Evolutionary conservation across 257 asterid genomes (phyloP).

Genomic region (Nicotiana knightiana): DNA sequence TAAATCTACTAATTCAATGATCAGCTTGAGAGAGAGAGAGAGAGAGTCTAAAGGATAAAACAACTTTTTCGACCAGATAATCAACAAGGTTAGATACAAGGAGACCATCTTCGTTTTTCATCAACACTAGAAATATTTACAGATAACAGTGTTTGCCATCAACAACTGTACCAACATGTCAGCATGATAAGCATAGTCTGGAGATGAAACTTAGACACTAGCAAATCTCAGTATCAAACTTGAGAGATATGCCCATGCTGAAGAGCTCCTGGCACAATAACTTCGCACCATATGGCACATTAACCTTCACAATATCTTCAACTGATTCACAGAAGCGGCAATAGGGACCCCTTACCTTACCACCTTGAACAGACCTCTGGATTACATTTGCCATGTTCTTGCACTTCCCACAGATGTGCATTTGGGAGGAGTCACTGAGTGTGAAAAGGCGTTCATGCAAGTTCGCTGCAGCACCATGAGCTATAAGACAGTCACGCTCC

Average conservation of each 20-base stretch:
- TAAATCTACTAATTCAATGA: background rate
- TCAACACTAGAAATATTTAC: background rate
- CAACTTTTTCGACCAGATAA: background rate
- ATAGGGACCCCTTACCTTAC: conserved; percentile 78
- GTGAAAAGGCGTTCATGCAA: conserved; percentile 91
- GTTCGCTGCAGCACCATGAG: conserved; percentile 89
- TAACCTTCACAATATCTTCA: conserved; percentile 65
- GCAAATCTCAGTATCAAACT: conserved; percentile 76
- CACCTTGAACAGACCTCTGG: conserved; percentile 57
- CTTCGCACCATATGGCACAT: conserved; percentile 94
- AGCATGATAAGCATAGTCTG: background rate
- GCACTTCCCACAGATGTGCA: conserved; percentile 83
- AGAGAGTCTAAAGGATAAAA: background rate
- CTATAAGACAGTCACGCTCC: conserved; percentile 92
- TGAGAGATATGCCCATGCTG: conserved; percentile 82
- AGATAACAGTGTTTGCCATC: background rate
- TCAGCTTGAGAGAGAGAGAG: background rate
- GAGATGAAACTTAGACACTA: conserved; percentile 17
- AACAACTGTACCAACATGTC: background rate
- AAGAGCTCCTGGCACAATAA: conserved; percentile 81
- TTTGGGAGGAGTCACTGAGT: conserved; percentile 75
- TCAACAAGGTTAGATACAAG: background rate
- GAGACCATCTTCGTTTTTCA: background rate
- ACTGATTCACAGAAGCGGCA: conserved; percentile 77
- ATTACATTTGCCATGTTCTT: conserved; percentile 69